Base-by-base conservation (phyloP, 495 filamentous ascomycete genomes). In the Tetracladium marchalianum region DNA sequence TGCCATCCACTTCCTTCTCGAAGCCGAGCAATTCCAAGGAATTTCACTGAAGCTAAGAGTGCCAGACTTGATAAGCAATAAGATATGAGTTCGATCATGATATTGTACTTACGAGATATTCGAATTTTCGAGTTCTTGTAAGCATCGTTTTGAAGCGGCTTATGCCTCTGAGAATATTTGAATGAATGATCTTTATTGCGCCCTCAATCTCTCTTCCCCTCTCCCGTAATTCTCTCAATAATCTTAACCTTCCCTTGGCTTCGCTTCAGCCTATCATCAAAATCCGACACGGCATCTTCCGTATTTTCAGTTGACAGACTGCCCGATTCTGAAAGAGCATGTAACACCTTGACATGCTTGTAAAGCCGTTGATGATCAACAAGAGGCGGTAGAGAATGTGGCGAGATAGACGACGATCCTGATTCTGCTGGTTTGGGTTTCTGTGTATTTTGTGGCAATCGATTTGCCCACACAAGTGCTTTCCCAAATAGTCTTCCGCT, bases 401-500 rank as follows among this genome's bases (percentile, higher is more conserved):
- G 31, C 37, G 39, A 4, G 16, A 42, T 18, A 38, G 22, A 39
- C 18, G 31, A 15, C 49, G 50, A n/a, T n/a, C n/a, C 2, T 48
- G 15, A 9, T 55, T 43, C 31, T 39, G 36, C 35, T 43, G 40
- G 11, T 43, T 39, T 49, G 35, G 13, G 16, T 17, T 31, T 43
- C 17, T 46, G 44, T 19, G 36, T 63, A n/a, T n/a, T n/a, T 64
- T 68, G 24, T 31, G 61, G 34, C 39, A 81, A 62, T 51, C 82
- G 67, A 15, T 78, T 76, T 34, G 81, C 77, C 92, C 90, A 97
- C 34, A 97, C 75, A 0, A 82, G 63, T 3, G 84, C 78, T 57
- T 77, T 81, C n/a, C 92, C 89, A 55, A 90, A 84, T 16, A 99
- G 59, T 44, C 70, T 71, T 1, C 92, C 93, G 55, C 88, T 74